These are phyloP conservation scores for Spinacia oleracea DNA, from an alignment of 179 eudicot genomes.

Conservation along the genomic window DNA sequence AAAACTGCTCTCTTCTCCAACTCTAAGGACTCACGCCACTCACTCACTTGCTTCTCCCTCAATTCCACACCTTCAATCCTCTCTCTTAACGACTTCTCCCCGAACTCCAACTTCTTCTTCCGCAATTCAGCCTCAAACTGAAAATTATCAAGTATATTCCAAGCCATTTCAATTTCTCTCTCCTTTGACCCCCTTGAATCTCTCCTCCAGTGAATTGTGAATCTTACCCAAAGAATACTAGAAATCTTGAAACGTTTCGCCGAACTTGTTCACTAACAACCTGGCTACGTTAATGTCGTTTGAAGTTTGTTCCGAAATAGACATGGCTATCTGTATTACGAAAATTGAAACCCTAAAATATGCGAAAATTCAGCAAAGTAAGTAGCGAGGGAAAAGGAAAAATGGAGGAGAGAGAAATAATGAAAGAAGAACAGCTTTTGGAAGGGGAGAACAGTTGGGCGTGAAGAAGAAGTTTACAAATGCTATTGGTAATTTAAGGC, in stretches of 20 bases:
- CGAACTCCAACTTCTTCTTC: conserved; percentile 10
- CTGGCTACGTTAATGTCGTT: conserved; percentile 13
- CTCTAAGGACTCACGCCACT: conserved; percentile 18
- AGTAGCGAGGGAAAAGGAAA: no score
- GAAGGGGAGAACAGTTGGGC: no score
- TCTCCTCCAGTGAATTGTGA: background rate
- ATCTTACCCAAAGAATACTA: conserved; percentile 3
- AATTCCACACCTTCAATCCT: conserved; percentile 13
- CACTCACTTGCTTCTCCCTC: conserved; percentile 17
- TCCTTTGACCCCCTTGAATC: conserved; percentile 12
- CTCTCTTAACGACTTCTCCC: conserved; percentile 24
- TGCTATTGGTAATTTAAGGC: no score
- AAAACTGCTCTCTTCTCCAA: conserved; percentile 4
- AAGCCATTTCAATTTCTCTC: background rate
- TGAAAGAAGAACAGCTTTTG: no score
- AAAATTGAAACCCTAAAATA: background rate
- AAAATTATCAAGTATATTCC: background rate
- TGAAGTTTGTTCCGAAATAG: conserved; percentile 5
- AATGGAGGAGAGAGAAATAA: no score
- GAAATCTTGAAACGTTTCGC: conserved; percentile 15
- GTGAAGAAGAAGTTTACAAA: no score
- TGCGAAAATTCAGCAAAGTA: no score
- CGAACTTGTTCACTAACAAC: background rate
- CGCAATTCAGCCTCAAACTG: conserved; percentile 6
- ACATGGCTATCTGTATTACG: background rate